These are phyloP conservation scores for Leucaena leucocephala DNA, from an alignment of 306 rosid species.

Conservation along the genomic window DNA sequence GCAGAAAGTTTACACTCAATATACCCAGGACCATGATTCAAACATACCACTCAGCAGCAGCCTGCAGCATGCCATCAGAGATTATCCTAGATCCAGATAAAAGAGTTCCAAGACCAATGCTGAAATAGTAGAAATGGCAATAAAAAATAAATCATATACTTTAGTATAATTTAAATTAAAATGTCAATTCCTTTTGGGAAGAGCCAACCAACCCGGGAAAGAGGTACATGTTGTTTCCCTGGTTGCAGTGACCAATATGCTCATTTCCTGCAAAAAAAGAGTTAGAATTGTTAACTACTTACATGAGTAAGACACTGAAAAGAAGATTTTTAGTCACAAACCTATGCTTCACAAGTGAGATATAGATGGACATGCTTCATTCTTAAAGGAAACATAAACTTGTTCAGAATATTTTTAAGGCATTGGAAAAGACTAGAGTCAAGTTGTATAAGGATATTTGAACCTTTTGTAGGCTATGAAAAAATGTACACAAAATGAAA, in stretches of 20 bases:
- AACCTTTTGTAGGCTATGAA: neutral
- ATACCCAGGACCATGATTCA: neutral
- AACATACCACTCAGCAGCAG: slow-evolving; percentile 94
- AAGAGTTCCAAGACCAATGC: slow-evolving; percentile 97
- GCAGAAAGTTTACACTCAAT: neutral
- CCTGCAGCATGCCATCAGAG: slow-evolving; percentile 98
- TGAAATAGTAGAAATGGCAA: slow-evolving; percentile 46
- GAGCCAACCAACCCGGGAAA: slow-evolving; percentile 86
- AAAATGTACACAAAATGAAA: neutral
- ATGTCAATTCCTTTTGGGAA: slow-evolving; percentile 26
- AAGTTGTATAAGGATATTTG: neutral
- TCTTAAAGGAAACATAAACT: neutral
- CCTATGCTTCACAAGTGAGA: slow-evolving; percentile 8
- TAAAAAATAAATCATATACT: slow-evolving; percentile 10
- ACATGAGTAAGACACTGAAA: slow-evolving; percentile 9
- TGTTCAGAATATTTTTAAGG: neutral
- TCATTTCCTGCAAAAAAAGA: slow-evolving; percentile 70
- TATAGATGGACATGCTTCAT: neutral
- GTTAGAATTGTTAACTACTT: neutral
- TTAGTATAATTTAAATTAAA: slow-evolving; percentile 12
- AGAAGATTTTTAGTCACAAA: neutral
- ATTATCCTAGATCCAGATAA: slow-evolving; percentile 81
- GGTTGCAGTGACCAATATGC: slow-evolving; percentile 90
- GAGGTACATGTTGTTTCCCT: slow-evolving; percentile 99
- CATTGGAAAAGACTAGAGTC: neutral